Evolutionary conservation across 139 green algal species (phyloP), one percentile per base, ranked within the genome.

Genomic region (Astrephomene gubernaculifera): DNA sequence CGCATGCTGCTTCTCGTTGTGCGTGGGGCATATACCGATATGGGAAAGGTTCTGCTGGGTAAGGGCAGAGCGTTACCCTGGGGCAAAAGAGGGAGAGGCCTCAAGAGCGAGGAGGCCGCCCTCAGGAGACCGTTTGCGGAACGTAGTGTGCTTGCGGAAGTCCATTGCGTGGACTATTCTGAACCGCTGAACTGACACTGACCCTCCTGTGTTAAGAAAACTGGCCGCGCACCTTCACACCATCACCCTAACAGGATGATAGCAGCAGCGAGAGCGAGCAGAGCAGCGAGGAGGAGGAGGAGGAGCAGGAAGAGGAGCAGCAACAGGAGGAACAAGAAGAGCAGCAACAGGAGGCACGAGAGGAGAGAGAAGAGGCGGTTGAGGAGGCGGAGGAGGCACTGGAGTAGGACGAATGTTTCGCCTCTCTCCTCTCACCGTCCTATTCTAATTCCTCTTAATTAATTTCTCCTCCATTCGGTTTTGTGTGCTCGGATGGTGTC

Each of bases 201-300:
- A 17, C 27, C 14, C 14, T 72, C 7, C 14, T 2, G 2, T 44
- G 33, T 29, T 71, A 27, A 9, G n/a, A n/a, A n/a, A n/a, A n/a
- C n/a, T 27, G 6, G 6, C 33, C 5, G 10, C 8, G 1, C 4
- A 45, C 2, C 17, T 12, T 35, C 2, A n/a, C 4, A 17, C n/a
- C 2, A 41, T 27, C 61, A 6, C 61, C 4, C 25, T 29, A 7
- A 39, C 74, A 71, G 74, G 74, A 71, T 22, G 60, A 72, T 14
- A 83, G 76, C 76, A 72, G 60, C 76, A 63, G 38, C 39, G 76
- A 83, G 43, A 45, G 38, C 14, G 76, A 83, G 17, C 29, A 78
- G 70, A 78, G 70, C 70, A 44, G n/a, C n/a, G 41, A 60, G 29
- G 76, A 72, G 27, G 38, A 82, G 75, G 75, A 72, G 75, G 75